phyloP scores from a whole-genome alignment of 176 grass and related monocot species.

The Cenchrus fungigraminus region DNA sequence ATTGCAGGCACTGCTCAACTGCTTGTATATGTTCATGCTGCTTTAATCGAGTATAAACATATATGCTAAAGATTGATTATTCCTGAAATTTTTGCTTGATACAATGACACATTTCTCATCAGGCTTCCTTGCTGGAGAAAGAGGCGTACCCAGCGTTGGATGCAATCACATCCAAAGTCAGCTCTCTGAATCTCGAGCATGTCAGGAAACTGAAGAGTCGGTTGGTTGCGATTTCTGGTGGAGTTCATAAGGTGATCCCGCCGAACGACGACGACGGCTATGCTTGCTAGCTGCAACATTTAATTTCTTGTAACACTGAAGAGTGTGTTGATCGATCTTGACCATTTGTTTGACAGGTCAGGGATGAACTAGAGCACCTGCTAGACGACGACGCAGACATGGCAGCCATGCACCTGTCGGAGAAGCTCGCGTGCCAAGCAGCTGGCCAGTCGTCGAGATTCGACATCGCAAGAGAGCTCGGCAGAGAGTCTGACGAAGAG shows the following conservation, averaged over 20 bases:
- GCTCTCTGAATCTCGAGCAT: conserved; percentile 74
- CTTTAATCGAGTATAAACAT: no score
- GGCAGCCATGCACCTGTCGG: conserved; percentile 63
- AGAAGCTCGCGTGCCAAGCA: conserved; percentile 52
- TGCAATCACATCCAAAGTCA: conserved; percentile 67
- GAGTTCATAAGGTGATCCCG: conserved; percentile 52
- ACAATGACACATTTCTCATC: neutral
- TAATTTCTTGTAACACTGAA: no score
- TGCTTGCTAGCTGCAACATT: no score
- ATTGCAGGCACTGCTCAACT: no score
- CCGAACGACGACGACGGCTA: no score
- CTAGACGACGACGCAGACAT: conserved; percentile 74
- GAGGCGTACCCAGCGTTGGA: conserved; percentile 75
- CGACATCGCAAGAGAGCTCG: neutral
- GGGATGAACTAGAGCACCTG: conserved; percentile 72
- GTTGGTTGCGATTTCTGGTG: conserved; percentile 56
- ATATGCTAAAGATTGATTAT: no score
- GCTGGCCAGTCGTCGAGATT: conserved; percentile 38
- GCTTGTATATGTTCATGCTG: no score
- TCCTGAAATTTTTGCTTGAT: neutral
- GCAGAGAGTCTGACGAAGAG: no score
- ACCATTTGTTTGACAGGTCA: conserved; percentile 12
- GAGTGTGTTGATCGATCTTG: no score
- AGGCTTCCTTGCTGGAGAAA: conserved; percentile 62
- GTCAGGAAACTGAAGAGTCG: conserved; percentile 68